Percentiles rank a stretch among this genome's conserved stretches.
Conservation (phyloP, 306 rosid genomes). For the Medicago lupulina region DNA sequence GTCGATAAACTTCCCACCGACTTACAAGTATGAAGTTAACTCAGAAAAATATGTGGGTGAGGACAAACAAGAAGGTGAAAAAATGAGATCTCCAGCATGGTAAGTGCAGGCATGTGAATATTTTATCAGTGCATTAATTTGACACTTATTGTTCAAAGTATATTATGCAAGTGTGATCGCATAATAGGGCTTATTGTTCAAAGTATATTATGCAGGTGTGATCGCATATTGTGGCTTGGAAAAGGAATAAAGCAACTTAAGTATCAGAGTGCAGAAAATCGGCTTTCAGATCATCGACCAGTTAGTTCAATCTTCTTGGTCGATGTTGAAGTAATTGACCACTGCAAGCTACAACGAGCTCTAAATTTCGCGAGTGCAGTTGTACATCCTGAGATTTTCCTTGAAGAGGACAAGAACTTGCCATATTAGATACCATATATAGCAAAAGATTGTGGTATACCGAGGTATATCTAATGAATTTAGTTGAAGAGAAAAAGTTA, state of each 20-base stretch:
- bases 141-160: too few relatives aligned
- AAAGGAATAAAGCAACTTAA: conserved; percentile 77
- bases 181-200: conserved; percentile 56
- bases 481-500: too few relatives aligned
- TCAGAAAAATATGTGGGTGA: conserved; percentile 72
- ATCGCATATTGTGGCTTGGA: conserved; percentile 86
- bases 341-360: conserved; percentile 68
- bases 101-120: conserved; percentile 40
- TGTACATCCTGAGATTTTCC: conserved; percentile 64
- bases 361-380: conserved; percentile 59
- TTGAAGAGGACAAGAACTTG: conserved; percentile 46
- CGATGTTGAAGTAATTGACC: conserved; percentile 81
- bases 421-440: background rate
- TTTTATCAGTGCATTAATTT: background rate
- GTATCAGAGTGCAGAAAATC: conserved; percentile 65
- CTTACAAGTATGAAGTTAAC: conserved; percentile 81
- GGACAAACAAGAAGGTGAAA: conserved; percentile 74
- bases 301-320: conserved; percentile 71
- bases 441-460: background rate
- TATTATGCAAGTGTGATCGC: conserved; percentile 81
- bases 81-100: conserved; percentile 97
- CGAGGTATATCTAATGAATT: too few relatives aligned
- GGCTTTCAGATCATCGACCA: conserved; percentile 84
- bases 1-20: conserved; percentile 76
- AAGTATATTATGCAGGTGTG: conserved; percentile 66